Evolutionary conservation across 495 filamentous ascomycete species (phyloP).

Genomic region (Glonium stellatum): DNA sequence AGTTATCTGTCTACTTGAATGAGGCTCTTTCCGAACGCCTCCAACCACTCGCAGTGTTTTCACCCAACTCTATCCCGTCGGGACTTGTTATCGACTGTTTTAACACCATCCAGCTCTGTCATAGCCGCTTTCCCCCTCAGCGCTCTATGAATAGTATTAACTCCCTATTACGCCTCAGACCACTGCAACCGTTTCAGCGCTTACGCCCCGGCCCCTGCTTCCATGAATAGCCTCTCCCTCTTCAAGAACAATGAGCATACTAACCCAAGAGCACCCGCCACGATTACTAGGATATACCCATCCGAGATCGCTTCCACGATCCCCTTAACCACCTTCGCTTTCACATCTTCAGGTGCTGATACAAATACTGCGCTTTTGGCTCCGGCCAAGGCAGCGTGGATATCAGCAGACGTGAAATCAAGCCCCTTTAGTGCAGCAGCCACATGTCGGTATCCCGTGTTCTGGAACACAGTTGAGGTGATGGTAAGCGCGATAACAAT

Average conservation of each 20-base stretch:
- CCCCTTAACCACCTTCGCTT: constrained; percentile 13
- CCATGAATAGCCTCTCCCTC: constrained; percentile 26
- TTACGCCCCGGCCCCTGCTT: constrained; percentile 1
- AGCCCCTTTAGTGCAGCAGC: constrained; percentile 11
- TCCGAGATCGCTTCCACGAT: constrained; percentile 26
- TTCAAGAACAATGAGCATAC: constrained; percentile 19
- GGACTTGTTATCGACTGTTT: too few relatives aligned
- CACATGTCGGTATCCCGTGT: constrained; percentile 17
- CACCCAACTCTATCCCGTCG: too few relatives aligned
- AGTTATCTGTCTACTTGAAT: too few relatives aligned
- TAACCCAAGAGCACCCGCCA: constrained; percentile 18
- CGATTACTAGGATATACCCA: constrained; percentile 28
- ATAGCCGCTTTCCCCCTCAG: too few relatives aligned
- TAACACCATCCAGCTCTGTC: too few relatives aligned
- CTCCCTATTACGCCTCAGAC: too few relatives aligned
- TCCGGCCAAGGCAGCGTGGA: constrained; percentile 20
- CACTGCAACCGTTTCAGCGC: neutral
- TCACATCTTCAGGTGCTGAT: constrained; percentile 4
- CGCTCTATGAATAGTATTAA: too few relatives aligned
- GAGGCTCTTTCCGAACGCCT: too few relatives aligned
- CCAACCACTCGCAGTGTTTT: too few relatives aligned
- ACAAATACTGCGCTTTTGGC: constrained; percentile 23
- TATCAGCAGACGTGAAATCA: constrained; percentile 11
- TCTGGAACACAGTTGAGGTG: constrained; percentile 23
- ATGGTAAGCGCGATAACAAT: constrained; percentile 21